phyloP scores from a whole-genome alignment of 768 basidiomycete genomes.

The Albatrellus ellisii region DNA sequence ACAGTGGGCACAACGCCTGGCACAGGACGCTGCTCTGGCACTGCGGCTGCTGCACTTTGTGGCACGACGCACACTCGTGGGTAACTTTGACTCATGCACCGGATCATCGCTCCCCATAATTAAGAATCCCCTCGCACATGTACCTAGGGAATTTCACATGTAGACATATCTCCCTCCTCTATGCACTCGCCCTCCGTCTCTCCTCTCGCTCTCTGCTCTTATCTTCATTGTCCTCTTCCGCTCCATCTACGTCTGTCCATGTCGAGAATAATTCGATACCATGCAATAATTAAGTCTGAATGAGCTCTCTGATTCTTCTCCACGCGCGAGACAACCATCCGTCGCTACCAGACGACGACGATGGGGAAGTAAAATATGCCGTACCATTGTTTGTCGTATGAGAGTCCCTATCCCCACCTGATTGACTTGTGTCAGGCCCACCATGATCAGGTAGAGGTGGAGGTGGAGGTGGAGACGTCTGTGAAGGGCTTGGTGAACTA shows the following conservation, averaged over 20 bases:
- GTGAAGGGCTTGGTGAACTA: conserved; percentile 16
- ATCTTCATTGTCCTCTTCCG: conserved; percentile 17
- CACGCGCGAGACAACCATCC: conserved; percentile 61
- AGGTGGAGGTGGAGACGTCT: conserved; percentile 13
- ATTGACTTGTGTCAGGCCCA: conserved; percentile 14
- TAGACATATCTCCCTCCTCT: conserved; percentile 14
- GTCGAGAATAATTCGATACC: conserved; percentile 10
- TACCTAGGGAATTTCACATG: background rate
- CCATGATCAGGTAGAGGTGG: conserved; percentile 13
- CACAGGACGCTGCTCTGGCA: too few species aligned
- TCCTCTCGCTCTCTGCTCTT: conserved; percentile 25
- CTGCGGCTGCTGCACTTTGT: too few species aligned
- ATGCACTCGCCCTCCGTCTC: conserved; percentile 38
- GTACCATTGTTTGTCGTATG: conserved; percentile 53
- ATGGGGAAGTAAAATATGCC: conserved; percentile 48
- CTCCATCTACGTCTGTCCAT: conserved; percentile 10
- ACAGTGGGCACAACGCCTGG: too few species aligned
- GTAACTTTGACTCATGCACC: too few species aligned
- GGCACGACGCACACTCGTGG: too few species aligned
- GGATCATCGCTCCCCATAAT: background rate
- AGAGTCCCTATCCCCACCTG: conserved; percentile 8
- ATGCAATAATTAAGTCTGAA: conserved; percentile 53
- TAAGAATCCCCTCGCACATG: too few species aligned
- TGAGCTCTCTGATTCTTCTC: conserved; percentile 56
- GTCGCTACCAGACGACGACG: conserved; percentile 35